Base-by-base conservation (phyloP, 148 eudicot species). In the Vaccinium darrowii region DNA sequence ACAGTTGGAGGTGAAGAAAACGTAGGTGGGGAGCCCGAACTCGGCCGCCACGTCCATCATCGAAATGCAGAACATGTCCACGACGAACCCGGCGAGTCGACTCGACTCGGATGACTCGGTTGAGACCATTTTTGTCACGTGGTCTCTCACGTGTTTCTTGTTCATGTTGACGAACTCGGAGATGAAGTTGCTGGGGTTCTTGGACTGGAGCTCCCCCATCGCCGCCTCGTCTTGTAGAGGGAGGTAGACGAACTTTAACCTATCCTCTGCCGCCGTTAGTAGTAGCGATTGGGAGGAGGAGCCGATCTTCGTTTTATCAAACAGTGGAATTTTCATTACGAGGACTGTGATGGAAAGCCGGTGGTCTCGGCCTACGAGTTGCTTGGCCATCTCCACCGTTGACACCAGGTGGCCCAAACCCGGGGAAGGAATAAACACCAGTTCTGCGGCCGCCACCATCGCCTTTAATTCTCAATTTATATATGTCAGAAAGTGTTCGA, bases 41-140 rank as follows among this genome's bases (percentile, higher is more conserved):
- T 84, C 84, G 33, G 36, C 53, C 1, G 86, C 91, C 25, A 90
- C 84, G 10, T 90, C 90, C 13, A 86, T 27, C 36, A 86, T 79
- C 47, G 81, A 18, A 50, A 83, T 65, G 58, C 91, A 90, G 69
- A 90, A 88, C 81, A 88, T 50, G 86, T 90, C 91, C 14, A 90
- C 33, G 49, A 89, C 33, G 47, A 89, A 63, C 19, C 84, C 90
- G 7, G 79, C 80, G 47, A 86, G 62, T 19, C 11, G 81, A 78
- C 13, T 78, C 52, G 81, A 25, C 14, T 12, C 23, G 30, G 39
- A 2, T 8, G 62, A 11, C 14, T 12, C 23, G 30, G 39, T 7
- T 8, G 62, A 11, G 65, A 57, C 1, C 27, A 63, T 7, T 51
- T 58, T 33, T 11, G 21, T 73, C 3, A n/a, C 47, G 4, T 77